Base-by-base conservation (phyloP, 1,139 yeast species). In the Sugiyamaella grinbergsii region DNA sequence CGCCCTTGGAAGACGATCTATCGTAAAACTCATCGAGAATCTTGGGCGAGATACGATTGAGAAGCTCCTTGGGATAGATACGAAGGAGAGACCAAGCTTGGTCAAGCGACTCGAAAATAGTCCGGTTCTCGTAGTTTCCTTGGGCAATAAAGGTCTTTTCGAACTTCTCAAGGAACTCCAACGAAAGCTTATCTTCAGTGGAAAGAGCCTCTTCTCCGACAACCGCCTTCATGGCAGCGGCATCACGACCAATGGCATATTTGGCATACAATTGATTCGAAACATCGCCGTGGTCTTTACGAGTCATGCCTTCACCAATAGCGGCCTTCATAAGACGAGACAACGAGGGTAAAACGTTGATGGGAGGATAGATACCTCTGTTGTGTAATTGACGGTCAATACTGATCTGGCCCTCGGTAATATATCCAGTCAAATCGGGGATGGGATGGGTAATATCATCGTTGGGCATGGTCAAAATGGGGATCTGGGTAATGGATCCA, bases 201-300 rank as follows among this genome's bases (percentile, higher is more conserved):
- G 97, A 90, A 66, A 93, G 79, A 36, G 99, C 98, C 74, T 93
- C 99, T 74, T 93, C 99, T 81, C 99, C 99, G 63, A 93, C 99
- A 61, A 93, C 99, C n/a, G 98, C 96, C 77, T 93, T 93, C 99
- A 93, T 93, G 63, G 98, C 97, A 47, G 98, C 98, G 28, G 98
- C 99, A 74, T 93, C 99, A 75, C 91, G 87, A 78, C 99, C 99
- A 76, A 93, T 94, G 60, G 99, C 99, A 70, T 93, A 93, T 73
- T 93, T 93, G 65, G 99, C 99, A 70, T 93, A 93, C 68, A 93
- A 80, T 78, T 93, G 99, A 77, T 94, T 94, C 32, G 98, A 93
- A 54, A 93, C 98, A 76, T 93, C 99, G 73, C 98, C 96, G 69
- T 93, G 99, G 71, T 93, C 99, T 75, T 91, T 91, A 78, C 99